Evolutionary conservation across 2,329 filamentous ascomycete genomes (phyloP), one percentile per base, ranked within the genome.

Genomic region (Hymenoscyphus fructigenus): DNA sequence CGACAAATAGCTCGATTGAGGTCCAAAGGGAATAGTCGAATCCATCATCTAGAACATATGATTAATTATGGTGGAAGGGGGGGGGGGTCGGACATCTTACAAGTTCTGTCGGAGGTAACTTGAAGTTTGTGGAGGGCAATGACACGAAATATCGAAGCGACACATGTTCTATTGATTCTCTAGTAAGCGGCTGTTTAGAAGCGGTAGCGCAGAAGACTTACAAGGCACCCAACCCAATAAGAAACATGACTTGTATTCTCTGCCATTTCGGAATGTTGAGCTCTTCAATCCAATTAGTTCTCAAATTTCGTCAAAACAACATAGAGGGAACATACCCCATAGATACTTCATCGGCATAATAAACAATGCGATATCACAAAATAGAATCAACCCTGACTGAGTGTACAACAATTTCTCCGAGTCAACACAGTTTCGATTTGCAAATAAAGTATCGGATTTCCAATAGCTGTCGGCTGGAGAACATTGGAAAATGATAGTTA

Each of bases 1-100:
- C 60, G 15, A 62, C 36, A 23, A 41, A 62, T 6, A 62, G 55
- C 34, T 62, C 60, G 55, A 62, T 62, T 9, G 34, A 26, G n/a
- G 60, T 57, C 60, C 60, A 62, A 28, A 57, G 44, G 36, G 53
- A 57, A 26, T 57, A 62, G n/a, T 62, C 53, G 36, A 62, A 58
- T 5, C 60, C 60, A 15, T 62, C 60, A 47, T 62, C 60, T 62
- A 28, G 6, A 32, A 29, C 12, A 9, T 17, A n/a, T n/a, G 28
- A 15, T 57, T 57, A 57, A 15, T 32, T 34, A n/a, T 0, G 14
- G 20, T 1, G 23, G 20, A 26, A n/a, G n/a, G 9, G 20, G 14
- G 9, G 2, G 12, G 47, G 47, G 47, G 4, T 23, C 44, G 23
- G 20, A 10, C 14, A 23, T 3, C 9, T 57, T 58, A 62, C 60